A percentile compares a stretch with the other conserved stretches of the same genome.
Conservation (phyloP, 192 early-diverging fungal genomes). For the Podila horticola region DNA sequence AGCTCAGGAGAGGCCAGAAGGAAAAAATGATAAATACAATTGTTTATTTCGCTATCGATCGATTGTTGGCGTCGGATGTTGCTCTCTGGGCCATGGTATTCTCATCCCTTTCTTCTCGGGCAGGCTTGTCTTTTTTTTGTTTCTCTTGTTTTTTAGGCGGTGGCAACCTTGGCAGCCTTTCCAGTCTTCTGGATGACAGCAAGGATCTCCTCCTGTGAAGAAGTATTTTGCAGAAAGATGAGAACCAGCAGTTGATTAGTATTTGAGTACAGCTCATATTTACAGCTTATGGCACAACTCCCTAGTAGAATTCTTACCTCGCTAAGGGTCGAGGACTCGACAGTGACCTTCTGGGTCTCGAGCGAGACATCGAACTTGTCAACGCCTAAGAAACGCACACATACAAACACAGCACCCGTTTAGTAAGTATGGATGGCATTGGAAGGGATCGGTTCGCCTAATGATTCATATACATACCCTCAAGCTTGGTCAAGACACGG, state of each 20-base stretch:
- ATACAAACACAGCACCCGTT: not conserved
- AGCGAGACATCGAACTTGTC: constrained; percentile 66
- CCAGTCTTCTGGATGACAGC: constrained; percentile 50
- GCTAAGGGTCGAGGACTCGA: constrained; percentile 48
- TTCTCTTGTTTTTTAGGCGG: too few relatives aligned
- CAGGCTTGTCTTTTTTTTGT: too few relatives aligned
- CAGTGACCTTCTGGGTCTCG: constrained; percentile 69
- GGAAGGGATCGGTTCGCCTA: not conserved
- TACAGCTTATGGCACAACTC: too few relatives aligned
- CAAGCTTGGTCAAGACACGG: constrained; percentile 69
- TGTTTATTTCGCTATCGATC: too few relatives aligned
- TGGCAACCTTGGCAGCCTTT: constrained; percentile 43
- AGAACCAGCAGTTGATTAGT: too few relatives aligned
- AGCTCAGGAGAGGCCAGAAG: too few relatives aligned
- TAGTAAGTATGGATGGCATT: not conserved
- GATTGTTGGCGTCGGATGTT: too few relatives aligned
- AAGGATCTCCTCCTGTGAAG: constrained; percentile 34
- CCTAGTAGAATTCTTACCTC: constrained; percentile 7
- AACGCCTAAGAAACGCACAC: constrained; percentile 39
- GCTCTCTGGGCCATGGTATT: too few relatives aligned
- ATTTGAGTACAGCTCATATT: too few relatives aligned
- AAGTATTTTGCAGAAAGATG: not conserved
- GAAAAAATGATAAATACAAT: too few relatives aligned
- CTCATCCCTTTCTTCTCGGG: too few relatives aligned
- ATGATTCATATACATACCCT: constrained; percentile 31